These are phyloP conservation scores for Mortierella sp. DNA, from an alignment of 371 early-diverging fungal genomes.

Conservation along the genomic window DNA sequence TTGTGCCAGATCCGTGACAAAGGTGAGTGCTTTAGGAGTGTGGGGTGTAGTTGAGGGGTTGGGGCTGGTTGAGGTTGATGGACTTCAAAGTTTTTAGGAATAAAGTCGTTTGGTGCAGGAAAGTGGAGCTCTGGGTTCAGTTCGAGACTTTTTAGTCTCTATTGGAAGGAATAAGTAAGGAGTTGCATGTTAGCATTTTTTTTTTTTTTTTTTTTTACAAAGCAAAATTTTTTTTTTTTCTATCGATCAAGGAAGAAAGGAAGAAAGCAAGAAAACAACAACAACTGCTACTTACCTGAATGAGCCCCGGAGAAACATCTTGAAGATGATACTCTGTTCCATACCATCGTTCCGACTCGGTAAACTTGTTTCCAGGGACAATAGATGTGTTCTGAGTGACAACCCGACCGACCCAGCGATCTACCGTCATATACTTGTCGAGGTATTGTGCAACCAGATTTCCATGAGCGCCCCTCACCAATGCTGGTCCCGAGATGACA, in stretches of 20 bases:
- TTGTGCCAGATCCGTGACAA: conserved; percentile 88
- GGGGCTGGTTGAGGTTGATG: conserved; percentile 39
- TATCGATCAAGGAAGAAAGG: not conserved
- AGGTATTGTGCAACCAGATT: conserved; percentile 63
- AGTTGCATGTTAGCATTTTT: not conserved
- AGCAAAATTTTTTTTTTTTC: too few species aligned
- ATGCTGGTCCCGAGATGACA: conserved; percentile 72
- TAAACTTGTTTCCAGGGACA: conserved; percentile 55
- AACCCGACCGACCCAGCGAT: conserved; percentile 55
- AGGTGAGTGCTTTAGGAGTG: conserved; percentile 69
- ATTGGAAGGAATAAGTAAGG: not conserved
- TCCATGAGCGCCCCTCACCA: conserved; percentile 68
- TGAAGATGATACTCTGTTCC: conserved; percentile 79
- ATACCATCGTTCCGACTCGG: conserved; percentile 79
- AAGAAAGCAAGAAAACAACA: not conserved
- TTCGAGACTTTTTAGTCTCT: conserved; percentile 56
- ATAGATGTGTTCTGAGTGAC: conserved; percentile 17
- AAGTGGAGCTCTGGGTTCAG: conserved; percentile 70
- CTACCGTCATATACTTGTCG: conserved; percentile 68
- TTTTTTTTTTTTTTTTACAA: not conserved
- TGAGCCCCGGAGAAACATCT: conserved; percentile 62
- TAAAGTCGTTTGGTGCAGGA: conserved; percentile 82
- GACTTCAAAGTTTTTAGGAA: conserved; percentile 76
- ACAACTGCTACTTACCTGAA: conserved; percentile 54
- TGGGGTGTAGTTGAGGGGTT: conserved; percentile 54